Evolutionary conservation across 2,329 filamentous ascomycete genomes (phyloP), one percentile per base, ranked within the genome.

Genomic region (Pyrenophora tritici-repentis): DNA sequence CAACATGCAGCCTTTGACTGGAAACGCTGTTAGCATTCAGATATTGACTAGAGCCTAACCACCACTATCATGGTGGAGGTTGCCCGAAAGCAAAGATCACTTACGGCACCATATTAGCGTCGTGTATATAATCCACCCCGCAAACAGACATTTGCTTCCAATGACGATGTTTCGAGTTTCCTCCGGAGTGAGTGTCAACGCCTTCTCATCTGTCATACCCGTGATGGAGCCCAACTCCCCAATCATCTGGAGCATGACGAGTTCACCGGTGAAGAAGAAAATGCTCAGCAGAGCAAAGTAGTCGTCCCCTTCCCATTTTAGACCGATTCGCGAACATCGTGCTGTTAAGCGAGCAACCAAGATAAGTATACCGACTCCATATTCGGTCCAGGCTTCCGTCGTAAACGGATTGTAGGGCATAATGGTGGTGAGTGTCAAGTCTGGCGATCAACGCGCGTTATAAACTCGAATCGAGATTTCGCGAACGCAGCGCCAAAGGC

Each of bases 1-100:
- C 5, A 55, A 40, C 53, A 55, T 55, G 37, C 53, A 53, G 34
- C 38, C 53, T 40, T 55, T 55, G 16, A 55, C 52, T 55, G 20
- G 14, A 7, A 22, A n/a, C 18, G 18, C 16, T 20, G n/a, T 49
- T 38, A 49, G 33, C 16, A 24, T 16, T 13, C 1, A 18, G n/a
- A n/a, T 29, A n/a, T 20, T 12, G 13, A 14, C 6, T 35, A 42
- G 2, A 22, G 4, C 5, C 9, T 6, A 20, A 9, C 20, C 35
- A 6, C 10, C 17, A 37, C 13, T 2, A 8, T 13, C n/a, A n/a
- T 37, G 17, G 14, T n/a, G 6, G 10, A n/a, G 13, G 13, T n/a
- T 13, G 18, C 18, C 1, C 8, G 10, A 34, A 17, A 9, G 36
- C n/a, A 41, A 14, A 33, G 7, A 29, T 29, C 32, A 55, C 52